phyloP scores from a whole-genome alignment of 441 rosid genomes.

The Theobroma grandiflorum region DNA sequence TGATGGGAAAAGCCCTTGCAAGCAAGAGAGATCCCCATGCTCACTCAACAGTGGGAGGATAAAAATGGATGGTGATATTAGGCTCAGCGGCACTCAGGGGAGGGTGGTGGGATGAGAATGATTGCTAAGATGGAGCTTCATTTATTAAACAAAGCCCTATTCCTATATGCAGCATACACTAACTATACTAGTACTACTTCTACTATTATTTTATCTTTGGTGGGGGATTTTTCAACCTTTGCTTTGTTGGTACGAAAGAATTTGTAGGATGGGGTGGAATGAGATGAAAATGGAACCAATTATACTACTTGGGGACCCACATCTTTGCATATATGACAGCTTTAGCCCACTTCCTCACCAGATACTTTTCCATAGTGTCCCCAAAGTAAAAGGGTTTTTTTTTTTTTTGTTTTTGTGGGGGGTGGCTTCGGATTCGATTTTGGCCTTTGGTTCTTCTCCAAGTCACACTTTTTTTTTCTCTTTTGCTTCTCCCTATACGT shows the following conservation, averaged over 20 bases:
- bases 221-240: constrained; percentile 41
- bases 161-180: too few species aligned
- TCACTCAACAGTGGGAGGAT: not conserved
- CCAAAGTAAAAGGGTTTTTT: constrained; percentile 18
- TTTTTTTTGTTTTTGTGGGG: too few species aligned
- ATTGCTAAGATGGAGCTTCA: constrained; percentile 17
- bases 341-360: constrained; percentile 39
- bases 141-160: too few species aligned
- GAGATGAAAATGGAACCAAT: constrained; percentile 19
- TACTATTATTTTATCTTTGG: not conserved
- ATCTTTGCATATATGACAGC: constrained; percentile 39
- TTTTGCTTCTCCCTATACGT: not conserved
- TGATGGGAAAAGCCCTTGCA: not conserved
- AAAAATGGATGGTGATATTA: too few species aligned
- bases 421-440: constrained; percentile 56
- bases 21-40: constrained; percentile 4
- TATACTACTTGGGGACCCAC: constrained; percentile 33
- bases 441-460: constrained; percentile 31
- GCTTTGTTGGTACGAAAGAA: constrained; percentile 56
- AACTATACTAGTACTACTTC: not conserved
- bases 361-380: constrained; percentile 5
- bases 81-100: too few species aligned
- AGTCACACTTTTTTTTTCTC: constrained; percentile 27
- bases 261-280: constrained; percentile 15
- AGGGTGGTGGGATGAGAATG: constrained; percentile 7